A percentile compares a stretch with the other conserved stretches of the same genome.
phyloP scores from a whole-genome alignment of 2,329 filamentous ascomycete species.

The Allantophomopsis lycopodina region DNA sequence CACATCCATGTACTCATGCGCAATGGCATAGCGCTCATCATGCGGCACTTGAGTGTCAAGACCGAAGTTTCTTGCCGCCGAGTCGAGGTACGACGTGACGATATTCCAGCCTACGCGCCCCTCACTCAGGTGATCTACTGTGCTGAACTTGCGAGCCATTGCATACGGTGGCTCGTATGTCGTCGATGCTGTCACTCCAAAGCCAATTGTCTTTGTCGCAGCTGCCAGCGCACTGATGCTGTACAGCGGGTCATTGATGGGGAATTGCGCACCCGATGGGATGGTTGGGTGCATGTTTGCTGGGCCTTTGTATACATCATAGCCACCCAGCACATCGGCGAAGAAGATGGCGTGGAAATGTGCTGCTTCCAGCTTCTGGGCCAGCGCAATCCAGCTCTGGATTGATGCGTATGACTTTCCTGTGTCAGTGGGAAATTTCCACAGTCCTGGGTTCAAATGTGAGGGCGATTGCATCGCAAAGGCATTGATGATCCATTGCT shows the following conservation, averaged over 20 bases:
- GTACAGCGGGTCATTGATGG: slow-evolving; percentile 54
- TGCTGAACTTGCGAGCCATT: slow-evolving; percentile 47
- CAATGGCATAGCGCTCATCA: slow-evolving; percentile 50
- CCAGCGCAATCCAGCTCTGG: slow-evolving; percentile 21
- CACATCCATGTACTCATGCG: slow-evolving; percentile 49
- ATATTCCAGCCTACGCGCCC: slow-evolving; percentile 38
- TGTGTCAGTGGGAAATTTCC: slow-evolving; percentile 15
- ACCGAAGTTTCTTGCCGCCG: slow-evolving; percentile 49
- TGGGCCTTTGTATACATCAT: slow-evolving; percentile 2
- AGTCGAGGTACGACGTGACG: slow-evolving; percentile 55
- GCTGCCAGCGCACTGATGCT: slow-evolving; percentile 55
- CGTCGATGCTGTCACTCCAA: slow-evolving; percentile 53
- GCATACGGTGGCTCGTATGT: slow-evolving; percentile 59
- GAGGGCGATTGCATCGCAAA: slow-evolving; percentile 32
- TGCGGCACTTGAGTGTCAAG: slow-evolving; percentile 43
- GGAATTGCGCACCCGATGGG: slow-evolving; percentile 51
- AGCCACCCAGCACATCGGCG: slow-evolving; percentile 17
- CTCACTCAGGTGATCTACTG: slow-evolving; percentile 50
- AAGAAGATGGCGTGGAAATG: slow-evolving; percentile 25
- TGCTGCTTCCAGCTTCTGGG: slow-evolving; percentile 21
- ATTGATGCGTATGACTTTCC: slow-evolving; percentile 9
- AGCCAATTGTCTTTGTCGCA: slow-evolving; percentile 50
- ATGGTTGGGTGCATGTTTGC: slow-evolving; percentile 19
- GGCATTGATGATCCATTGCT: slow-evolving; percentile 30
- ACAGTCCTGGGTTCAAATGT: slow-evolving; percentile 28